Evolutionary conservation across 257 asterid species (phyloP), one percentile per base, ranked within the genome.

Genomic region (Linaria vulgaris): DNA sequence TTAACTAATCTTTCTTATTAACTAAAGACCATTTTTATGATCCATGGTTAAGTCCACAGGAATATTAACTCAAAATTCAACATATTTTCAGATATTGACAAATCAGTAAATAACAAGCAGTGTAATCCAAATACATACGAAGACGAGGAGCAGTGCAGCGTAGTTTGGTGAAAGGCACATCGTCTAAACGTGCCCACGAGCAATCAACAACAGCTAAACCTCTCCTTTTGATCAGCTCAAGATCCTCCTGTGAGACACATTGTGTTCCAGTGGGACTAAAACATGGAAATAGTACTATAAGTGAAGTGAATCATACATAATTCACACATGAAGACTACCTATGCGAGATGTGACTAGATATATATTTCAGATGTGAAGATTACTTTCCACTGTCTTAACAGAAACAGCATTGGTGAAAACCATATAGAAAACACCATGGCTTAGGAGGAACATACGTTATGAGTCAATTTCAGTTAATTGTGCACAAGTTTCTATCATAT

Each of bases 101-200:
- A 46, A 20, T 59, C 19, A 37, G 43, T 64, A 11, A 61, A 16
- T 34, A n/a, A 61, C 56, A 61, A 45, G 31, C 30, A 38, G 55
- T 64, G 52, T 48, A 57, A 57, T 30, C 60, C 72, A 68, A 72
- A 65, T 23, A 2, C 97, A 58, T 85, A 90, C 97, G 76, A 62
- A 92, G 97, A 60, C 99, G 99, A 67, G 99, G 99, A 52, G 97
- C 88, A 61, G 95, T 66, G 70, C 99, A 92, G 0, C 97, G 95
- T 46, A 92, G 81, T 82, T 89, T 92, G 72, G 99, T 55, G 73
- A 92, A 92, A 72, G 99, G 99, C 64, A 92, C 99, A 63, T 92
- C 99, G 19, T 81, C 88, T 16, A 92, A 79, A 22, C 99, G 95
- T 12, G 97, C 97, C 99, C 99, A 92, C 9, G 99, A 92, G 76